These are phyloP conservation scores for Trametes maxima DNA, from an alignment of 768 basidiomycete species.

Conservation along the genomic window DNA sequence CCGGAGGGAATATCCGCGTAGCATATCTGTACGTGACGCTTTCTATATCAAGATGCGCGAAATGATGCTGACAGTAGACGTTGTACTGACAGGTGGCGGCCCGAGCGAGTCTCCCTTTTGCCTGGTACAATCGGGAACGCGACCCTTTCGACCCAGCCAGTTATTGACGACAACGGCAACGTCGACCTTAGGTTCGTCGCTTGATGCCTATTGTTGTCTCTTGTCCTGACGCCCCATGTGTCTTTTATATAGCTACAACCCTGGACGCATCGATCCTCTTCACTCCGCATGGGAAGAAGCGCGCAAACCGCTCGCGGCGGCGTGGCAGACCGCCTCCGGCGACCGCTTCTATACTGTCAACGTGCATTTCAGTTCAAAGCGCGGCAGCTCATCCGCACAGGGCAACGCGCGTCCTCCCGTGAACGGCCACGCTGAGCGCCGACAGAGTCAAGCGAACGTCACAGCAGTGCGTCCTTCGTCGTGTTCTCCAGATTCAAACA, in stretches of 20 bases:
- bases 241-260: slow-evolving; percentile 51
- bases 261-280: slow-evolving; percentile 61
- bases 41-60: not conserved
- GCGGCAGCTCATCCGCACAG: slow-evolving; percentile 54
- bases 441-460: slow-evolving; percentile 51
- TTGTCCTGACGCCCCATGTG: not conserved
- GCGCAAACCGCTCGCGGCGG: slow-evolving; percentile 62
- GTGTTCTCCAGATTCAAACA: not conserved
- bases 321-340: slow-evolving; percentile 51
- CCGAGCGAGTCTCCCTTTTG: slow-evolving; percentile 51
- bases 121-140: slow-evolving; percentile 51
- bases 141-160: slow-evolving; percentile 45
- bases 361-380: slow-evolving; percentile 60
- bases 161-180: slow-evolving; percentile 34
- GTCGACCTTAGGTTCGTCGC: slow-evolving; percentile 45
- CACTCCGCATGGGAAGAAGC: slow-evolving; percentile 56
- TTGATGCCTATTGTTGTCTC: slow-evolving; percentile 5
- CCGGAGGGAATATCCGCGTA: slow-evolving; percentile 65
- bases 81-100: slow-evolving; percentile 45
- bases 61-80: not conserved
- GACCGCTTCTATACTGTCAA: slow-evolving; percentile 58
- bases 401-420: slow-evolving; percentile 62
- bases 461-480: slow-evolving; percentile 39
- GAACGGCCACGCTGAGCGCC: slow-evolving; percentile 50
- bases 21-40: slow-evolving; percentile 49